These are phyloP conservation scores for Sporopachydermia quercuum DNA, from an alignment of 805 yeast species.

Conservation along the genomic window DNA sequence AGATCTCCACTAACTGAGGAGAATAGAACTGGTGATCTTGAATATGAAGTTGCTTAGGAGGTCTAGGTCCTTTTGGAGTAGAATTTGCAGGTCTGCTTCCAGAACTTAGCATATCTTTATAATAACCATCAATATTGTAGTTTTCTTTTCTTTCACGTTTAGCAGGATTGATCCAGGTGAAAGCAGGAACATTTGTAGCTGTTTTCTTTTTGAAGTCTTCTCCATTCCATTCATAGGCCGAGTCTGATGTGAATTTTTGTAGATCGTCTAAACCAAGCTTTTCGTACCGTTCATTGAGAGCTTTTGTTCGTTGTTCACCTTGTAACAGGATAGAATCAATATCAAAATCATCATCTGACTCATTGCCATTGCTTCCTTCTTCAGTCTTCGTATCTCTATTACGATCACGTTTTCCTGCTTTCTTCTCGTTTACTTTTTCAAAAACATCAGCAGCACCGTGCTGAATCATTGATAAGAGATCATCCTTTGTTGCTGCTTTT, in stretches of 20 bases:
- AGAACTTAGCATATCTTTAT: slow-evolving; percentile 63
- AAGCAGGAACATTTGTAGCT: slow-evolving; percentile 18
- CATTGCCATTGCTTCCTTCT: no score
- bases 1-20: slow-evolving; percentile 53
- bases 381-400: slow-evolving; percentile 10
- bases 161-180: slow-evolving; percentile 72
- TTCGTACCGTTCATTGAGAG: slow-evolving; percentile 47
- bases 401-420: slow-evolving; percentile 13
- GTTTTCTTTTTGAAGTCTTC: slow-evolving; percentile 53
- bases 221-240: slow-evolving; percentile 86
- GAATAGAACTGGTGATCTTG: slow-evolving; percentile 90
- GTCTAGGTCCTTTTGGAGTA: slow-evolving; percentile 47
- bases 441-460: slow-evolving; percentile 65
- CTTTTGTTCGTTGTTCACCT: slow-evolving; percentile 50
- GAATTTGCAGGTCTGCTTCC: slow-evolving; percentile 40
- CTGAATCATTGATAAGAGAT: slow-evolving; percentile 68
- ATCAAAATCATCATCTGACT: slow-evolving; percentile 27
- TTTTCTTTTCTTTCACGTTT: slow-evolving; percentile 37
- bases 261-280: slow-evolving; percentile 62
- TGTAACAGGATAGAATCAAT: slow-evolving; percentile 44
- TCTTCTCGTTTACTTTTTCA: slow-evolving; percentile 13
- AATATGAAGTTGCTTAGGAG: slow-evolving; percentile 71
- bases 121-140: slow-evolving; percentile 77
- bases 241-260: slow-evolving; percentile 58
- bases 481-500: slow-evolving; percentile 37